Evolutionary conservation across 345 rosid genomes (phyloP), one percentile per base, ranked within the genome.

Genomic region (Brassica incana): DNA sequence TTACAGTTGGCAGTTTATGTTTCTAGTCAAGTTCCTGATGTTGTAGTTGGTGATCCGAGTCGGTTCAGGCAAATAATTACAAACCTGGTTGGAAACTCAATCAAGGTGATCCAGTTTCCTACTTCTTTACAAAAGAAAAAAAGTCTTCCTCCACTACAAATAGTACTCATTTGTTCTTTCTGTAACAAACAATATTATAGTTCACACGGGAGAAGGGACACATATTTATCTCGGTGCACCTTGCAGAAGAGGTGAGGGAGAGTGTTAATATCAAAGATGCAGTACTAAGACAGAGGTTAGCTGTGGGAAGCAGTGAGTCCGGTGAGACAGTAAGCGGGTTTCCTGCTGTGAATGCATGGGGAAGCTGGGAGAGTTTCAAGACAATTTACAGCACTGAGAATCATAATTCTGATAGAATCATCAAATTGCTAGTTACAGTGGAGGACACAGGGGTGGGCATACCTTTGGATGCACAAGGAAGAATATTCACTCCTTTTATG

Each of bases 361-460:
- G 88, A 87, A 91, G 94, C 85, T 95, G 99, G 99, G 87, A 77
- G 77, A 85, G 72, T 9, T 95, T 92, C 76, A 82, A 78, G 77
- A 85, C 74, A 67, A 60, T 79, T 29, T 3, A 85, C 61, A 56
- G 67, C 48, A 71, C 20, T 14, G 86, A 63, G 38, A 14, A 2
- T n/a, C 82, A 85, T 64, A 82, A 74, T 62, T 64, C 83, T 14
- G 88, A 80, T 72, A 81, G 76, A 78, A 86, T 90, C 71, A 85
- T 90, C 71, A 85, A 75, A 65, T 76, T 95, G 69, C 87, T 95
- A 20, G 94, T 95, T 70, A 88, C 94, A 20, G 95, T 95, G 63
- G 98, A 95, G 80, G 98, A 95, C 72, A 95, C 99, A 14, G 99
- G 99, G 8, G 88, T 89, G 3, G 99, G 99, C 59, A 95, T 95